Evolutionary conservation across 2,329 filamentous ascomycete species (phyloP), one percentile per base, ranked within the genome.

Genomic region (Fusarium equiseti): DNA sequence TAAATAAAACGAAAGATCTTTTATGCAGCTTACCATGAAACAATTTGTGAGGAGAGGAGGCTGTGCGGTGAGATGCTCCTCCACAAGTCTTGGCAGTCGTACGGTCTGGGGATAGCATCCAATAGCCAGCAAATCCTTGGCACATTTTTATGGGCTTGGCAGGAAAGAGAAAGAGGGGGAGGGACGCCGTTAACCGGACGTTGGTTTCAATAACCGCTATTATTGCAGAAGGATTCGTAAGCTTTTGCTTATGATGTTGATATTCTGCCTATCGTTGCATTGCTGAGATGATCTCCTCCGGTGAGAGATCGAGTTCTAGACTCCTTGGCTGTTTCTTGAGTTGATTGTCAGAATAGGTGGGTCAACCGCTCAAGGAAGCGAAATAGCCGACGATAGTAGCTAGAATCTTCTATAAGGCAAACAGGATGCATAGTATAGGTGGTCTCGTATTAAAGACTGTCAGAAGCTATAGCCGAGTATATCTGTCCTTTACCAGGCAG

Each of bases 11-110:
- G 27, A 29, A 29, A 29, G 27, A 29, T 29, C 27, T 29, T 29
- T 10, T 26, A 38, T 38, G 35, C 35, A 38, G 35, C 10, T 52
- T 42, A 11, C 22, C 16, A 24, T 24, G 22, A 45, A 45, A 45
- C 22, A 45, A 26, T 26, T 6, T 26, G 24, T 26, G 24, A 26
- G 24, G 24, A 26, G 24, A 26, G 27, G 27, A 27, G 55, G 35
- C 27, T 31, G 22, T 46, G 60, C 63, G 63, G 63, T 66, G 63
- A 60, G 26, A 44, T 50, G 20, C 22, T 42, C 44, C 24, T 42
- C 31, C 31, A 42, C 27, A 44, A 32, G 63, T 50, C 63, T 66
- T 66, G 63, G 63, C 62, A 24, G 52, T 42, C 49, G 38, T 44
- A 59, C 49, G 42, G 43, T 45, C 40, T 24, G 54, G 46, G 15